A percentile compares a stretch with the other conserved stretches of the same genome.
Conservation (phyloP, 495 filamentous ascomycete species). For the Penicillium verhagenii region DNA sequence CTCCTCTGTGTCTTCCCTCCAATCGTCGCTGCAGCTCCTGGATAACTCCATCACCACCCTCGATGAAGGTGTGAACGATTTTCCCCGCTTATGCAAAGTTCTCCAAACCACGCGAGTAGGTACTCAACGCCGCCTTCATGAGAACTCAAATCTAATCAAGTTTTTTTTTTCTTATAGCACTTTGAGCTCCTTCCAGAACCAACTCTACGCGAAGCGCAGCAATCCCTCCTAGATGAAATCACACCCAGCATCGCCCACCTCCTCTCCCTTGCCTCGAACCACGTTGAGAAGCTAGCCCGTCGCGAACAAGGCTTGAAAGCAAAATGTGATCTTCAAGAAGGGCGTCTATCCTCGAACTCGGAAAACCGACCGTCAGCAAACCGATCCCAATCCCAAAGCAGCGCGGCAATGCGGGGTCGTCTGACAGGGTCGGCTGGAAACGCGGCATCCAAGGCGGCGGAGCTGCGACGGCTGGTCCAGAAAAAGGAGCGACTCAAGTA, state of each 20-base stretch:
- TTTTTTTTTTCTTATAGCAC: conserved; percentile 50
- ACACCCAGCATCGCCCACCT: conserved; percentile 69
- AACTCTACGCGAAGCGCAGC: conserved; percentile 65
- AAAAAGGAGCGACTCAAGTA: conserved; percentile 79
- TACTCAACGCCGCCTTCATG: not conserved
- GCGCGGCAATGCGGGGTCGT: conserved; percentile 24
- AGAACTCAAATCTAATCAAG: not conserved
- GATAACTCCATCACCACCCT: conserved; percentile 72
- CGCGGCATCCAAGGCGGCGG: conserved; percentile 58
- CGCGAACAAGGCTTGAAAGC: conserved; percentile 69
- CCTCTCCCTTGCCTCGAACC: conserved; percentile 60
- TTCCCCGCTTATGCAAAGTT: conserved; percentile 69
- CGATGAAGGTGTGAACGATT: conserved; percentile 69
- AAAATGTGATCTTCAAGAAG: conserved; percentile 68
- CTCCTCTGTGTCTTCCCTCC: conserved; percentile 68
- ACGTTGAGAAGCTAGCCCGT: conserved; percentile 72
- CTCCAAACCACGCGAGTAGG: conserved; percentile 68
- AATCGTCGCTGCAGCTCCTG: conserved; percentile 67
- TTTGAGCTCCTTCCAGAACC: conserved; percentile 76
- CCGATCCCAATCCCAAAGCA: conserved; percentile 22
- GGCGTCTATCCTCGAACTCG: conserved; percentile 51
- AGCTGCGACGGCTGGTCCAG: conserved; percentile 61
- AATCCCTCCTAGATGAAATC: conserved; percentile 67
- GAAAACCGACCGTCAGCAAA: conserved; percentile 27
- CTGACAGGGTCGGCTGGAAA: conserved; percentile 41